Conservation (phyloP, 306 rosid genomes). For the Pterocarpus santalinus region DNA sequence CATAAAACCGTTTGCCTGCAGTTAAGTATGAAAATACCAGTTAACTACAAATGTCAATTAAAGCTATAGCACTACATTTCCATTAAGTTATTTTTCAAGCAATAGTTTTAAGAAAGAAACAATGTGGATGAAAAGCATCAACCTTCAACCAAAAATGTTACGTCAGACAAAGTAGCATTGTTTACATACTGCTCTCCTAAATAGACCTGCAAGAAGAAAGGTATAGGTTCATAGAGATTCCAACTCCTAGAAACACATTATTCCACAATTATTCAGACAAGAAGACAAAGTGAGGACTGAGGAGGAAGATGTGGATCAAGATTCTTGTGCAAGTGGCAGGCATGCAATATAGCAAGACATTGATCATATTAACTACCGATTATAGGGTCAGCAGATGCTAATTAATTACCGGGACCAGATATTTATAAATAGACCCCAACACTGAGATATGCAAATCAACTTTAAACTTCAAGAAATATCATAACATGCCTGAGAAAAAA, state of each 20-base stretch:
- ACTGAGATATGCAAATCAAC: background rate
- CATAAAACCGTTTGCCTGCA: conserved; percentile 90
- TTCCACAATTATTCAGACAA: background rate
- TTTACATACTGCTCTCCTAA: conserved; percentile 89
- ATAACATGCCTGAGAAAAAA: background rate
- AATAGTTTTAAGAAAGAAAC: conserved; percentile 11
- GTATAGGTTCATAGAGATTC: conserved; percentile 7
- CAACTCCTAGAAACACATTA: conserved; percentile 8
- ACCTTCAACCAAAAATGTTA: conserved; percentile 92
- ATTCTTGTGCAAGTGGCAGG: conserved; percentile 17
- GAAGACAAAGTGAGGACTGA: background rate
- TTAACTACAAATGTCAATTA: conserved; percentile 24
- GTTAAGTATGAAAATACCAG: background rate
- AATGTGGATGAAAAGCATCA: conserved; percentile 24
- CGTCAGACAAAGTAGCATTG: conserved; percentile 75
- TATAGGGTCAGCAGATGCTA: background rate
- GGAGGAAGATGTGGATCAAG: background rate
- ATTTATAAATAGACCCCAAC: conserved; percentile 7
- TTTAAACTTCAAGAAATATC: conserved; percentile 14
- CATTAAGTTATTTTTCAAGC: background rate
- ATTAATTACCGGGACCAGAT: background rate
- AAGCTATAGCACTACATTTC: conserved; percentile 17
- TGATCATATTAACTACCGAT: background rate
- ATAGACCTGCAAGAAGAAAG: conserved; percentile 74
- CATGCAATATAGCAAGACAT: background rate